Evolutionary conservation across 768 basidiomycete species (phyloP).

Genomic region (Tylopilus rubrobrunneus): DNA sequence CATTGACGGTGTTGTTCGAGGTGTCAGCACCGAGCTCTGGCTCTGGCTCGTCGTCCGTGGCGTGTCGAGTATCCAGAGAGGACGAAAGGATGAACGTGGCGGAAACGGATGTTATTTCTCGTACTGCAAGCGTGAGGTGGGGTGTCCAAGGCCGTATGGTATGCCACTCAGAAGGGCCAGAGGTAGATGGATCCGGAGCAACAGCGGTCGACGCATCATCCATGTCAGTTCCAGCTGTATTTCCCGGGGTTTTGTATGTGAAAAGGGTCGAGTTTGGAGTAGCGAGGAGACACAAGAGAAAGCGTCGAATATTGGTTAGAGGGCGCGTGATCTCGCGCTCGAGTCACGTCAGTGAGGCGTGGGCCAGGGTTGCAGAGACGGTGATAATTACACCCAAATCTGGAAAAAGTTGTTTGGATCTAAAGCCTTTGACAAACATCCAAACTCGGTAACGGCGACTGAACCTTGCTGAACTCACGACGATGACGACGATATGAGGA

Average conservation of each 20-base stretch:
- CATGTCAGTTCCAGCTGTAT: conserved; percentile 12
- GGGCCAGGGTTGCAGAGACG: background rate
- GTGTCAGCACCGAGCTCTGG: conserved; percentile 31
- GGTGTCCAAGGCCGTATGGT: conserved; percentile 75
- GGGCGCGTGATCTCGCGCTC: background rate
- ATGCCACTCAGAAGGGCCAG: conserved; percentile 48
- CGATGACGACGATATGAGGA: too few relatives aligned
- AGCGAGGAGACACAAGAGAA: background rate
- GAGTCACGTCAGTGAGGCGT: background rate
- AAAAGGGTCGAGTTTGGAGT: background rate
- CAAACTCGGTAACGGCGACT: too few relatives aligned
- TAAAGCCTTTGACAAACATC: conserved; percentile 2
- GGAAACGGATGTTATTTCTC: conserved; percentile 79
- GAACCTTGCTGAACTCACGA: too few relatives aligned
- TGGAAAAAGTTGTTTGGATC: conserved; percentile 24
- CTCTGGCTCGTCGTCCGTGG: conserved; percentile 16
- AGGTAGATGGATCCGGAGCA: conserved; percentile 14
- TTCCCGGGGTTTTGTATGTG: background rate
- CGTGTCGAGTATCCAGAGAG: conserved; percentile 32
- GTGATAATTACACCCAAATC: conserved; percentile 1
- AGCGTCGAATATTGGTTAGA: background rate
- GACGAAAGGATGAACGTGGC: conserved; percentile 75
- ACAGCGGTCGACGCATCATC: conserved; percentile 7
- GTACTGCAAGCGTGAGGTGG: conserved; percentile 63
- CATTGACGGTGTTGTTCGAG: conserved; percentile 35